Conservation (phyloP, 2,329 filamentous ascomycete species). For the Sporothrix pallida region DNA sequence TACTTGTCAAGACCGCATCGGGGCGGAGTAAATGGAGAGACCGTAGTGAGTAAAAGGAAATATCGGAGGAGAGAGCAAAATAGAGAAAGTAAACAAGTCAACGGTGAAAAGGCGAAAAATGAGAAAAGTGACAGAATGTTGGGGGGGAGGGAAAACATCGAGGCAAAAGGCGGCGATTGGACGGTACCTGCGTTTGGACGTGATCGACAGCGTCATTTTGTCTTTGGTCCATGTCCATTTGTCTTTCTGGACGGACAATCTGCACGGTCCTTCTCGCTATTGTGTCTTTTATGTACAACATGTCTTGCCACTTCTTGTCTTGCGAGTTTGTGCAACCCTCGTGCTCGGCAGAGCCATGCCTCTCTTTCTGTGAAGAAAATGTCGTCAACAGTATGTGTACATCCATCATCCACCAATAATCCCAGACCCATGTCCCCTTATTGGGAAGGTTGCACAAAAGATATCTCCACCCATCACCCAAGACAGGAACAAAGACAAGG, state of each 20-base stretch:
- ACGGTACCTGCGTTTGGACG: background rate
- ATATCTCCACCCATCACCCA: background rate
- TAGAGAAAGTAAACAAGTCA: constrained; percentile 1
- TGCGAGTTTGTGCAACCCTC: background rate
- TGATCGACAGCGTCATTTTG: background rate
- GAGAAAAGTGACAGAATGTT: background rate
- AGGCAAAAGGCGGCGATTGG: background rate
- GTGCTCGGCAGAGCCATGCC: background rate
- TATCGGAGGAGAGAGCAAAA: background rate
- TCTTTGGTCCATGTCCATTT: background rate
- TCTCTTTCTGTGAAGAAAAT: background rate
- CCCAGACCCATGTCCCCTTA: background rate
- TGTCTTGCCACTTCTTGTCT: background rate
- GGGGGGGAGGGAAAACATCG: background rate
- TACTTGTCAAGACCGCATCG: background rate
- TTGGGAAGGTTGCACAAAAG: background rate
- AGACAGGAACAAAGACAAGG: constrained; percentile 16
- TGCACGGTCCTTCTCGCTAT: background rate
- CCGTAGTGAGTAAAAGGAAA: too few species aligned
- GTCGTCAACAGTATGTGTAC: background rate
- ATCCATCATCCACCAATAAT: background rate
- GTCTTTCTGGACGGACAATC: background rate
- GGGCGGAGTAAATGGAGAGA: background rate
- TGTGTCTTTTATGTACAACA: background rate
- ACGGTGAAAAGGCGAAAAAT: constrained; percentile 5